Evolutionary conservation across 768 basidiomycete species (phyloP), one percentile per base, ranked within the genome.

Genomic region (Naganishia vishniacii): DNA sequence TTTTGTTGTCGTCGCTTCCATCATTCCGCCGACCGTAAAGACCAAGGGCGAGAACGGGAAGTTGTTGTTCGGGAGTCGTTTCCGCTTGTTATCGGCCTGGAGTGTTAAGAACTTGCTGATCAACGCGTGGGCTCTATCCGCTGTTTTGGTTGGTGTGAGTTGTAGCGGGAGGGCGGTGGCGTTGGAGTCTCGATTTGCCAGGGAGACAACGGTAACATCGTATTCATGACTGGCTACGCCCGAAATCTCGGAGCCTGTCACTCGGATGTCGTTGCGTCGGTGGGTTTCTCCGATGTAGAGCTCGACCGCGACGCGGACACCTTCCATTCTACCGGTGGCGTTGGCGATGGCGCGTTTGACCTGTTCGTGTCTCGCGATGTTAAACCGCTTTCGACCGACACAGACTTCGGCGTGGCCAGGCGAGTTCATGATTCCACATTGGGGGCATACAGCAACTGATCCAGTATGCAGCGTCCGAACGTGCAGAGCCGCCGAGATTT

Each of bases 141-240:
- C 32, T 59, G 45, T 7, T 46, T 46, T 46, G 45, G 45, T 46
- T 6, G 45, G 45, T 46, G 7, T 7, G 8, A 46, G 45, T 46
- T 7, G 18, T 6, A n/a, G 45, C 45, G 45, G 45, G n/a, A 46
- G 45, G 45, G 7, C 8, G 56, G 40, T 26, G 20, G 1, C 2
- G 15, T 15, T 20, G 16, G 56, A n/a, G 16, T 59, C 56, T 40
- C 28, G 56, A 59, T 32, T 20, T 3, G 56, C 32, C 56, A 59
- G 4, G n/a, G 32, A 37, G 56, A 59, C 56, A 13, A 59, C 56
- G 16, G 56, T 59, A 9, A 53, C 51, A 31, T 53, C 51, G 32
- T 29, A 53, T 29, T 53, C 51, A 12, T 53, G 51, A 11, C 23
- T 29, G 16, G 32, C 26, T 2, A 44, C 2, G 3, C 56, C 56